Evolutionary conservation across 805 yeast species (phyloP).

Genomic region (Wickerhamiella australiensis): DNA sequence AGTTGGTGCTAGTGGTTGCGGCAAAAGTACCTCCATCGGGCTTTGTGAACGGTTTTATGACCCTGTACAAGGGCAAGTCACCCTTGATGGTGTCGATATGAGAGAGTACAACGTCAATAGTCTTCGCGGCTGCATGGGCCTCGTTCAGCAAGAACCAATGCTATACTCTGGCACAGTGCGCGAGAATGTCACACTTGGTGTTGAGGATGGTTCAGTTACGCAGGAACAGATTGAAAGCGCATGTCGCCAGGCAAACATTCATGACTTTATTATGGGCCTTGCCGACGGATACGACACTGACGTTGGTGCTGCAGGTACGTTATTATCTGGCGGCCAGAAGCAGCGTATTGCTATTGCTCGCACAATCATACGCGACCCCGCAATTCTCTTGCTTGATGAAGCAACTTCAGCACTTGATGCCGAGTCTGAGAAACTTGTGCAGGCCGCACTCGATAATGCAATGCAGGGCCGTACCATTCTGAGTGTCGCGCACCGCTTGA

Average conservation of each 20-base stretch:
- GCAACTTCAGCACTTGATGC: conserved; percentile 55
- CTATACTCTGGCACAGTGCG: conserved; percentile 43
- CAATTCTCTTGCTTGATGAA: conserved; percentile 53
- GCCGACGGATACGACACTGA: conserved; percentile 51
- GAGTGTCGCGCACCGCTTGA: conserved; percentile 76
- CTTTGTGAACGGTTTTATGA: conserved; percentile 41
- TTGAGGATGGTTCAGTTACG: conserved; percentile 24
- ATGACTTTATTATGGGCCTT: conserved; percentile 42
- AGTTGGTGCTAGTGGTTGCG: conserved; percentile 56
- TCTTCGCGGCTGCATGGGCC: conserved; percentile 41
- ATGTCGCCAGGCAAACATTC: conserved; percentile 42
- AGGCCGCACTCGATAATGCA: conserved; percentile 53
- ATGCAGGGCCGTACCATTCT: conserved; percentile 64
- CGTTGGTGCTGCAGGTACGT: conserved; percentile 45
- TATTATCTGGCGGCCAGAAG: conserved; percentile 64
- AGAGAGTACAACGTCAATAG: conserved; percentile 37
- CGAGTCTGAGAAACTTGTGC: conserved; percentile 68
- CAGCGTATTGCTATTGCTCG: conserved; percentile 69
- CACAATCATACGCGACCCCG: conserved; percentile 55
- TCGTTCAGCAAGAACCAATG: conserved; percentile 53
- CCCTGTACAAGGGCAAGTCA: conserved; percentile 37
- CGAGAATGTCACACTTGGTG: conserved; percentile 46
- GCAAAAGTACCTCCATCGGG: conserved; percentile 48
- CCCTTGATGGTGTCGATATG: conserved; percentile 42
- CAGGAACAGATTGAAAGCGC: conserved; percentile 38